Evolutionary conservation across 176 grass and related monocot species (phyloP).

Genomic region (Ensete glaucum): DNA sequence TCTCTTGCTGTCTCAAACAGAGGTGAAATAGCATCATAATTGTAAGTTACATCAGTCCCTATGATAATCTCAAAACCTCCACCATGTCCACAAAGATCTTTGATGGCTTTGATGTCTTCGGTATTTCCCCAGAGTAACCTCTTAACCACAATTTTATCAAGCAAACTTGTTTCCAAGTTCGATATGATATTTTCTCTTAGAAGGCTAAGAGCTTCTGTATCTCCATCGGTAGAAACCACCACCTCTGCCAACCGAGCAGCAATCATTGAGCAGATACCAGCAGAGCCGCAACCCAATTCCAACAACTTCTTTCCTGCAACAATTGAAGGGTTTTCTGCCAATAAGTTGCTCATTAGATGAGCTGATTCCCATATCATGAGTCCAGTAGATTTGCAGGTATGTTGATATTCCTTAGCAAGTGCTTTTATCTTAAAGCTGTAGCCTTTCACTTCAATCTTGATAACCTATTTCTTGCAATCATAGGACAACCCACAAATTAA

Average conservation of each 20-base stretch:
- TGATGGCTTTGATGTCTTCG: slow-evolving; percentile 32
- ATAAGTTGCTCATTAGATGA: slow-evolving; percentile 61
- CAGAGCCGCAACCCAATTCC: slow-evolving; percentile 75
- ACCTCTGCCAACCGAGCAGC: slow-evolving; percentile 40
- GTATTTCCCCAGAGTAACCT: slow-evolving; percentile 69
- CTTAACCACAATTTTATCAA: slow-evolving; percentile 32
- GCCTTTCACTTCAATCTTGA: slow-evolving; percentile 47
- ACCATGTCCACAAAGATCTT: slow-evolving; percentile 26
- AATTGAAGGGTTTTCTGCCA: slow-evolving; percentile 79
- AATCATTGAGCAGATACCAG: slow-evolving; percentile 89
- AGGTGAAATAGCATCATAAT: slow-evolving; percentile 57
- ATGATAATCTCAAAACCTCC: slow-evolving; percentile 73
- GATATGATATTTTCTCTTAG: slow-evolving; percentile 48
- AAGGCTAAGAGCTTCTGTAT: slow-evolving; percentile 58
- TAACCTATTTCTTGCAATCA: slow-evolving; percentile 17
- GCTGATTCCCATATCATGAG: slow-evolving; percentile 93
- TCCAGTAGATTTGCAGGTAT: slow-evolving; percentile 84
- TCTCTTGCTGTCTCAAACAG: slow-evolving; percentile 72
- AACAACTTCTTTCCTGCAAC: slow-evolving; percentile 61
- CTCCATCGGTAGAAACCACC: slow-evolving; percentile 77
- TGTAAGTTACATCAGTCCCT: slow-evolving; percentile 83
- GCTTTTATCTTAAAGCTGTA: slow-evolving; percentile 62
- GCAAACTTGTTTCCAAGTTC: slow-evolving; percentile 45
- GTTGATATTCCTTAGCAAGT: slow-evolving; percentile 74
- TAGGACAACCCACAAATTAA: neutral